Evolutionary conservation across 495 filamentous ascomycete species (phyloP), one percentile per base, ranked within the genome.

Genomic region (Penicillium paradoxum): DNA sequence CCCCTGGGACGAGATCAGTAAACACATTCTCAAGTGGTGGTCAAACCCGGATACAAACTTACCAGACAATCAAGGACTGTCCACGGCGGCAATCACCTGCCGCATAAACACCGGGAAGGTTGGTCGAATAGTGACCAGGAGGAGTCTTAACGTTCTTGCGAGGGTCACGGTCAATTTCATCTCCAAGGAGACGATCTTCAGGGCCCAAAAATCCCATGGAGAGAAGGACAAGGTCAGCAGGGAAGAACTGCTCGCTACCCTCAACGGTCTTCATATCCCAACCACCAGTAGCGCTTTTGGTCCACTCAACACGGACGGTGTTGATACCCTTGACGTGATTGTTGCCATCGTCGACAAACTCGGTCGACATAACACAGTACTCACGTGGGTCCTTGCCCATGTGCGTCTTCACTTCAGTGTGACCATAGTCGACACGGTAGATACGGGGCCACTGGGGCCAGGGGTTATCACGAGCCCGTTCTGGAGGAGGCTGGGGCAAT

Each of bases 261-360:
- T 97, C 93, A 22, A 96, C 79, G 66, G 95, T 91, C 81, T 96
- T 96, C 93, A 98, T 98, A 68, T 98, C 93, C 93, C 93, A 98
- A 25, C 93, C 93, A 48, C 95, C 95, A 47, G 82, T 83, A 25
- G 87, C 80, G 42, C 81, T 86, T 79, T 91, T 91, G 50, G 91
- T 91, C 93, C 93, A 98, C 70, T 97, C 93, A 29, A 98, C 95
- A 32, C 92, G 89, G 44, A 96, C 81, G 22, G 91, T 97, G 74
- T 97, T 97, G 80, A 98, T 97, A 57, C 93, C 93, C 76, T 88
- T 91, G 59, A 99, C 91, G 51, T 85, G 84, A 55, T 91, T 92
- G 36, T 70, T 81, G 38, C 90, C 95, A 59, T 97, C 93, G 52
- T 91, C 89, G 21, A 97, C 90, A 58, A 99, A 99, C 59, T 97